These are phyloP conservation scores for Datura wrightii DNA, from an alignment of 257 asterid species.

Conservation along the genomic window DNA sequence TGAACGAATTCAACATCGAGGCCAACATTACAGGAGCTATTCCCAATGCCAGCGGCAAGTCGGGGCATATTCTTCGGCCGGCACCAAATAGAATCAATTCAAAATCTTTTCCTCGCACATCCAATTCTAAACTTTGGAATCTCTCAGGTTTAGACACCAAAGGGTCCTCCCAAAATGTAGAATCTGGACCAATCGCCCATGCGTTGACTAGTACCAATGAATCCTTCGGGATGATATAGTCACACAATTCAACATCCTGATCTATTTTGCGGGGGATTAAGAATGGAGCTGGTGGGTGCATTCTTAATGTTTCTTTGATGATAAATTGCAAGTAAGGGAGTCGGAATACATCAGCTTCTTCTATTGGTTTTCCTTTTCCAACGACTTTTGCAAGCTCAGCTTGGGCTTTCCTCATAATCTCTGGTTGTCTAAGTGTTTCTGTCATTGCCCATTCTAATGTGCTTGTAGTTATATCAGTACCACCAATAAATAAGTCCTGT, in stretches of 20 bases:
- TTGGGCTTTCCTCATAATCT: no score
- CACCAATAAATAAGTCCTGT: no score
- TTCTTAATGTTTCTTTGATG: slow-evolving; percentile 44
- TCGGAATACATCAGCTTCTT: slow-evolving; percentile 36
- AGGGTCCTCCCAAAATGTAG: slow-evolving; percentile 39
- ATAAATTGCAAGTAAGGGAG: slow-evolving; percentile 42
- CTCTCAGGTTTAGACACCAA: slow-evolving; percentile 39
- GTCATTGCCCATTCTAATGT: no score
- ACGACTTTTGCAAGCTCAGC: no score
- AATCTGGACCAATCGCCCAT: slow-evolving; percentile 47
- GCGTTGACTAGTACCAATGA: slow-evolving; percentile 33
- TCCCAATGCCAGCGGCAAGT: background rate
- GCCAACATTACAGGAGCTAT: background rate
- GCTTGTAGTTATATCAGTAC: no score
- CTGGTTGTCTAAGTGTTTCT: no score
- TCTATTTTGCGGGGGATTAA: no score
- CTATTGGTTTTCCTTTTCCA: no score
- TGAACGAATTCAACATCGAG: no score
- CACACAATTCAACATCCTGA: no score
- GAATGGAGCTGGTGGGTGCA: slow-evolving; percentile 44
- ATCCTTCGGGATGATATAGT: no score
- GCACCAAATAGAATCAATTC: slow-evolving; percentile 32
- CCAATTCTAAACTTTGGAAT: background rate
- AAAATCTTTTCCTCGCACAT: slow-evolving; percentile 15
- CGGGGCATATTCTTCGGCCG: slow-evolving; percentile 27